Base-by-base conservation (phyloP, 192 early-diverging fungal genomes). In the Podila clonocystis region DNA sequence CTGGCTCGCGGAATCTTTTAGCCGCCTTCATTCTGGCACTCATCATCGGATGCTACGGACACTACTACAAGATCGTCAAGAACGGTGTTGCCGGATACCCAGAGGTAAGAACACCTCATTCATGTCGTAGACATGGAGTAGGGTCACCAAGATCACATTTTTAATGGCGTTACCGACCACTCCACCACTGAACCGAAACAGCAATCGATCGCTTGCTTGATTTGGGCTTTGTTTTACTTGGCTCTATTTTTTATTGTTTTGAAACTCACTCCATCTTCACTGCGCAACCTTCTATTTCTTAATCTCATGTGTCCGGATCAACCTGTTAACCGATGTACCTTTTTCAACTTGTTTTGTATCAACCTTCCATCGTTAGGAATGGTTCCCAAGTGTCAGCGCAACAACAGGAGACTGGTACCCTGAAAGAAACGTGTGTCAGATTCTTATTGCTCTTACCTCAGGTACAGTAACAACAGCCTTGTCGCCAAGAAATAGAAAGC, bases 321-420 rank as follows among this genome's bases (percentile, higher is more conserved):
- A 55, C 52, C 52, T 24, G 52, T 55, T 24, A 55, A 55, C 52
- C 52, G 52, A 24, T 55, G 22, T 55, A 55, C 22, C 69, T 62
- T 20, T 60, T 52, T 64, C 36, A 63, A 62, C 38, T n/a, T 62
- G 36, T 67, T 34, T 72, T 65, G 9, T 48, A 41, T 64, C 28
- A 30, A 59, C 22, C 59, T 36, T 17, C 48, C 24, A 41, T 31
- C 3, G 13, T 38, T 70, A 88, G 87, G 86, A 89, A 87, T 92
- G 92, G 94, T 93, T 95, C 52, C 94, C 94, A 34, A 94, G 92
- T 65, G 93, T 95, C 1, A 93, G 91, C 57, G 94, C 93, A 0
- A 90, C 91, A 1, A 95, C 93, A 55, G 94, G 94, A 73, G 94
- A 95, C 73, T 76, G 93, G 68, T 95, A 93, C 73, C 94, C 91